Evolutionary conservation across 495 filamentous ascomycete species (phyloP).

Genomic region (Annulohypoxylon nitens): DNA sequence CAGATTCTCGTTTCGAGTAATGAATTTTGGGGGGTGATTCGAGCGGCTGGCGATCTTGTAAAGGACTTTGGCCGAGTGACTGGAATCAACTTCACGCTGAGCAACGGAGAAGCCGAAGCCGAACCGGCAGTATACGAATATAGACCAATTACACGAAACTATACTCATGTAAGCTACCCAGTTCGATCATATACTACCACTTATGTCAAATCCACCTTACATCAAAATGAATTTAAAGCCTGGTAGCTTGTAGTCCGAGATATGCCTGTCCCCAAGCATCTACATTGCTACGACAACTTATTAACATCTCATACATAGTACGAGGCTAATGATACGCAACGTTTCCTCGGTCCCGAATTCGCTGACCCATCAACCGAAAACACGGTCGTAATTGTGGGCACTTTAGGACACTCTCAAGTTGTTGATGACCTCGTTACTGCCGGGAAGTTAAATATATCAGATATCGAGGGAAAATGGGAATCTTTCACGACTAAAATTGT

Average conservation of each 20-base stretch:
- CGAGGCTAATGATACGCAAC: slow-evolving; percentile 55
- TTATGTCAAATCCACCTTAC: background rate
- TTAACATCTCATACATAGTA: slow-evolving; percentile 53
- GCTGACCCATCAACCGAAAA: slow-evolving; percentile 59
- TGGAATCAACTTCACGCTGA: slow-evolving; percentile 69
- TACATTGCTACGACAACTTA: background rate
- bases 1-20: slow-evolving; percentile 66
- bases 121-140: slow-evolving; percentile 58
- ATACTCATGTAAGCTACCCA: slow-evolving; percentile 57
- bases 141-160: slow-evolving; percentile 59
- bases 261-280: background rate
- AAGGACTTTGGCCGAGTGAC: slow-evolving; percentile 79
- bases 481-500: slow-evolving; percentile 73
- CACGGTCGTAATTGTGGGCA: slow-evolving; percentile 77
- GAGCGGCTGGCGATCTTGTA: slow-evolving; percentile 74
- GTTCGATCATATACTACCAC: background rate
- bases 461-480: slow-evolving; percentile 76
- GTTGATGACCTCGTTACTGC: slow-evolving; percentile 67
- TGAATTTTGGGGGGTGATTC: slow-evolving; percentile 77
- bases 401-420: slow-evolving; percentile 71
- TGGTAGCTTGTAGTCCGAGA: background rate
- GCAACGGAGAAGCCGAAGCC: slow-evolving; percentile 59
- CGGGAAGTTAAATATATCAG: slow-evolving; percentile 68
- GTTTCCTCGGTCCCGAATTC: slow-evolving; percentile 61
- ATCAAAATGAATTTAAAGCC: background rate